Percentiles rank a stretch among this genome's conserved stretches.
These are phyloP conservation scores for Gaillardinia entomophila DNA, from an alignment of 805 yeast species.

Conservation along the genomic window DNA sequence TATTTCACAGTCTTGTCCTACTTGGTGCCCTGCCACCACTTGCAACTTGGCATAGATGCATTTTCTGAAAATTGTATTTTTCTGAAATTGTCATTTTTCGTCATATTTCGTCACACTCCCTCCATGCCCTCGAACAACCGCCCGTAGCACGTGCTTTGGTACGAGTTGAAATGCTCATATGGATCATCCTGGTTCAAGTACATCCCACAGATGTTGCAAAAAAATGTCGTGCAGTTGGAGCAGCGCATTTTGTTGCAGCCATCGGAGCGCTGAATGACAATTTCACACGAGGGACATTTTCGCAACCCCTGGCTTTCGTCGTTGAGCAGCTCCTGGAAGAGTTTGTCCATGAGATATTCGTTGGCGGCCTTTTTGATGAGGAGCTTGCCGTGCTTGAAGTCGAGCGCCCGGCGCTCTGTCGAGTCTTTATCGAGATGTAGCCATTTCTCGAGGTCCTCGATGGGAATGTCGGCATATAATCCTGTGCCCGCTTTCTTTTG, in stretches of 20 bases:
- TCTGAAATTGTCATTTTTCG: too few species aligned
- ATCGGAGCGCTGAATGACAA: constrained; percentile 47
- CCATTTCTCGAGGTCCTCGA: constrained; percentile 31
- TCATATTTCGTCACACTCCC: too few species aligned
- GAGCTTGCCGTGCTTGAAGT: constrained; percentile 40
- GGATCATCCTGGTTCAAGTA: constrained; percentile 35
- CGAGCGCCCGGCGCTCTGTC: constrained; percentile 26
- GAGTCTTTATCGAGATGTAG: constrained; percentile 24
- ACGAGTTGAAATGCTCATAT: constrained; percentile 47
- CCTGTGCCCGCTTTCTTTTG: constrained; percentile 11
- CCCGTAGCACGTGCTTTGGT: constrained; percentile 39
- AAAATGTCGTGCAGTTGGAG: constrained; percentile 38
- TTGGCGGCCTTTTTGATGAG: constrained; percentile 36
- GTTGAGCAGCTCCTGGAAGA: constrained; percentile 39
- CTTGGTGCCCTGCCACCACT: too few species aligned
- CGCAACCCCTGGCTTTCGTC: constrained; percentile 38
- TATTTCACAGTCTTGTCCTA: not conserved
- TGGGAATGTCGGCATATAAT: constrained; percentile 21
- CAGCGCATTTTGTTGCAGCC: constrained; percentile 67
- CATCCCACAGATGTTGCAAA: constrained; percentile 53
- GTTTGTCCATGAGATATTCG: constrained; percentile 41
- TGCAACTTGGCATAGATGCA: too few species aligned
- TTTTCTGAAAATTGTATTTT: too few species aligned
- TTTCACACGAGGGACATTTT: constrained; percentile 48
- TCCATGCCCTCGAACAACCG: constrained; percentile 48